These are phyloP conservation scores for Endogone sp. DNA, from an alignment of 192 early-diverging fungal genomes.

Conservation along the genomic window DNA sequence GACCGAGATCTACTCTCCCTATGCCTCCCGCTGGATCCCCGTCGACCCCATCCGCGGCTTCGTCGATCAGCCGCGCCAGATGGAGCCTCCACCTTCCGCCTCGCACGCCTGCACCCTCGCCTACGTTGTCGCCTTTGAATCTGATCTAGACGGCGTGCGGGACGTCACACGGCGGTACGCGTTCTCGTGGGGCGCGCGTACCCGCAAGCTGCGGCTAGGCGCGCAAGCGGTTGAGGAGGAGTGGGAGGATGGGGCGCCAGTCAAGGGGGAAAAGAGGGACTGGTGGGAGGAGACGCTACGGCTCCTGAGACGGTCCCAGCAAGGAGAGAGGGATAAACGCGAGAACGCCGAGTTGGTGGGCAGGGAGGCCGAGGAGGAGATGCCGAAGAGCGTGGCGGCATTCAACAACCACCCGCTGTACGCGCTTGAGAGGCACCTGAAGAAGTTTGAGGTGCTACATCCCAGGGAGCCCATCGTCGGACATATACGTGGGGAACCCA, in stretches of 20 bases:
- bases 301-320: slow-evolving; percentile 7
- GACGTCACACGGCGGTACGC: slow-evolving; percentile 73
- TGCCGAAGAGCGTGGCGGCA: slow-evolving; percentile 74
- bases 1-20: slow-evolving; percentile 56
- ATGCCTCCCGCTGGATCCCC: slow-evolving; percentile 54
- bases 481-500: slow-evolving; percentile 64
- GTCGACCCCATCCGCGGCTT: slow-evolving; percentile 53
- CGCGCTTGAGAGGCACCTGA: slow-evolving; percentile 80
- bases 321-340: slow-evolving; percentile 24
- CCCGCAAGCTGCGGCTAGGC: slow-evolving; percentile 45
- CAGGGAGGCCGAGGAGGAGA: slow-evolving; percentile 45
- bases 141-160: slow-evolving; percentile 39
- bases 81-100: slow-evolving; percentile 48
- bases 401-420: slow-evolving; percentile 85
- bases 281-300: slow-evolving; percentile 27
- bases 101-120: slow-evolving; percentile 40
- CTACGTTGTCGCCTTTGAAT: slow-evolving; percentile 64
- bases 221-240: slow-evolving; percentile 30
- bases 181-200: slow-evolving; percentile 42
- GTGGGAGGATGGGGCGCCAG: slow-evolving; percentile 25
- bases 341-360: slow-evolving; percentile 51
- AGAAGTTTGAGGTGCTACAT: slow-evolving; percentile 73
- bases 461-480: slow-evolving; percentile 72
- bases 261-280: slow-evolving; percentile 25
- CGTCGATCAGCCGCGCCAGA: slow-evolving; percentile 43